These are phyloP conservation scores for Oryza glumipatula DNA, from an alignment of 176 grass and related monocot species.

Conservation along the genomic window DNA sequence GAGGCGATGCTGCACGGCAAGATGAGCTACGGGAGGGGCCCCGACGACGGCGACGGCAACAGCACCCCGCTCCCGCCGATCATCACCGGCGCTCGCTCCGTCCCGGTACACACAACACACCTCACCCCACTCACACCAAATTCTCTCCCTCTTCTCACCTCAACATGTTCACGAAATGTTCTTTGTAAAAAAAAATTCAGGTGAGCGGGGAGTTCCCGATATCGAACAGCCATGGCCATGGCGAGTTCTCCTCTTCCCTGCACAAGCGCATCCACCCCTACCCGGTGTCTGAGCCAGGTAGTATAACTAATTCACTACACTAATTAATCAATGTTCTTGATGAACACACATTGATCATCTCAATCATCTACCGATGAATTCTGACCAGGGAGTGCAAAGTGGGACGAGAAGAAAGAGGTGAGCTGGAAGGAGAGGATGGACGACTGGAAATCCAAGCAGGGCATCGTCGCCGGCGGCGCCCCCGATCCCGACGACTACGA, in stretches of 20 bases:
- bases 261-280: slow-evolving; percentile 98
- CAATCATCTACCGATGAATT: background rate
- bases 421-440: slow-evolving; percentile 99
- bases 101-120: slow-evolving; percentile 53
- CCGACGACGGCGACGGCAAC: slow-evolving; percentile 65
- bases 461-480: slow-evolving; percentile 60
- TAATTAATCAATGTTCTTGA: background rate
- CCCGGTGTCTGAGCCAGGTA: slow-evolving; percentile 87
- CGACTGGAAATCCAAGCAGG: slow-evolving; percentile 97
- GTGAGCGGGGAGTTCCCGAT: slow-evolving; percentile 84
- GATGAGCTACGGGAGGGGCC: slow-evolving; percentile 89
- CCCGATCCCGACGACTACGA: slow-evolving; percentile 78
- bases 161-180: background rate
- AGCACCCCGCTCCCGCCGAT: slow-evolving; percentile 77
- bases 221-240: slow-evolving; percentile 51
- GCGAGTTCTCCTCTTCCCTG: slow-evolving; percentile 73
- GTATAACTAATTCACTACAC: background rate
- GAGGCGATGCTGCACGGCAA: slow-evolving; percentile 93
- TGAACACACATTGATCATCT: background rate
- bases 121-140: background rate
- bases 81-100: slow-evolving; percentile 83
- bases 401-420: slow-evolving; percentile 84
- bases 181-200: slow-evolving; percentile 31
- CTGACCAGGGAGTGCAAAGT: slow-evolving; percentile 70
- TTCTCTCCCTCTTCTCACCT: background rate